phyloP scores from a whole-genome alignment of 306 rosid genomes.

The Psophocarpus tetragonolobus region DNA sequence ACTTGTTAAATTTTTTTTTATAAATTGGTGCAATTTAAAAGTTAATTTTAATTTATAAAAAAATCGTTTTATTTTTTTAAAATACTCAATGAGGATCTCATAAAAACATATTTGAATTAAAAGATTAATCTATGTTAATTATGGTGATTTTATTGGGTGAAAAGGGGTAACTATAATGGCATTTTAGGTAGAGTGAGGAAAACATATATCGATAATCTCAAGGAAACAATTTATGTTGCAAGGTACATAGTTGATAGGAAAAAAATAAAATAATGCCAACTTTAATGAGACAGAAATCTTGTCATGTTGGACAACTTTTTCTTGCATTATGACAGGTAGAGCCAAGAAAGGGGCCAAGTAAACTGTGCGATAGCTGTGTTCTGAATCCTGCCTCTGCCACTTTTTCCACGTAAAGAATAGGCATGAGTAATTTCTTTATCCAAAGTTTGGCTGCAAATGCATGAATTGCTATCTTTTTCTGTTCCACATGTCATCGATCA shows the following conservation, averaged over 20 bases:
- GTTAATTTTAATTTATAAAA: too few species aligned
- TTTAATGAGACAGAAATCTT: neutral
- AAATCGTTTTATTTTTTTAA: too few species aligned
- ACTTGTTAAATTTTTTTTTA: too few species aligned
- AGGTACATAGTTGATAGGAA: neutral
- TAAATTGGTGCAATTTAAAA: too few species aligned
- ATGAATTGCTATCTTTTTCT: conserved; percentile 23
- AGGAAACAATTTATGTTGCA: neutral
- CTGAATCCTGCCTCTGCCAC: neutral
- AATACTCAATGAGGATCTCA: too few species aligned
- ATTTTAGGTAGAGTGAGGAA: neutral
- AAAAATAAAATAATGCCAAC: neutral
- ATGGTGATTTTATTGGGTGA: neutral
- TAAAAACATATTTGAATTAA: too few species aligned
- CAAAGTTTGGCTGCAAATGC: conserved; percentile 33
- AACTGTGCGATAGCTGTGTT: neutral
- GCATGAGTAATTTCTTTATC: conserved; percentile 5
- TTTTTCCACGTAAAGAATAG: conserved; percentile 10
- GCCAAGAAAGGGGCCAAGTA: neutral
- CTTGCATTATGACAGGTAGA: neutral
- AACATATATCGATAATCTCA: neutral
- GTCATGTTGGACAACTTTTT: neutral
- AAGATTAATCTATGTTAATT: neutral
- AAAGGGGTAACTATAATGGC: neutral
- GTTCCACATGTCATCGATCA: neutral